Conservation (phyloP, 768 basidiomycete genomes). For the Tulasnella sp. region DNA sequence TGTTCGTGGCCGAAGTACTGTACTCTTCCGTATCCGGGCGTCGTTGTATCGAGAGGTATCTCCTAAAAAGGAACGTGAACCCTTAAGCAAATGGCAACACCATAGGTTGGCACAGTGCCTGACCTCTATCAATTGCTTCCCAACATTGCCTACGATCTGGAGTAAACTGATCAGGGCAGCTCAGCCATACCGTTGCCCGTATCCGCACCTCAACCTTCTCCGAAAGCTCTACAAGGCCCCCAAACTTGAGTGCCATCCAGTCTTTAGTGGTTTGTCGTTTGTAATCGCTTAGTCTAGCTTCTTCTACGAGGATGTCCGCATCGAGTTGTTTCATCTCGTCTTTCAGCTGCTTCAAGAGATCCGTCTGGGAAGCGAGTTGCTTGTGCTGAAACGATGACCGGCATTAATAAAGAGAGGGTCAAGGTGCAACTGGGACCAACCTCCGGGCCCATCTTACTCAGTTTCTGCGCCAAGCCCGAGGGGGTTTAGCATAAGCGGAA, state of each 20-base stretch:
- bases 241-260: slow-evolving; percentile 78
- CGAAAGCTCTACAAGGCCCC: slow-evolving; percentile 68
- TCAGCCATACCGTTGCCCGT: neutral
- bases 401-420: neutral
- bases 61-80: slow-evolving; percentile 33
- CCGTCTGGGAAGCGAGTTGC: slow-evolving; percentile 60
- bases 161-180: neutral
- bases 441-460: slow-evolving; percentile 79
- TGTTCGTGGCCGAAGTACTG: slow-evolving; percentile 55
- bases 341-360: slow-evolving; percentile 52
- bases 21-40: slow-evolving; percentile 63
- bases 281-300: slow-evolving; percentile 68
- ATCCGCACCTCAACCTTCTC: slow-evolving; percentile 51
- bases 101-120: neutral
- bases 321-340: slow-evolving; percentile 71
- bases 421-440: neutral
- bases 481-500: neutral
- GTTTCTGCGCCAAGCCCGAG: slow-evolving; percentile 33
- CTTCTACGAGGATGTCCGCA: slow-evolving; percentile 70
- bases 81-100: neutral
- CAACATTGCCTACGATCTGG: slow-evolving; percentile 40
- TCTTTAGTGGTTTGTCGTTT: slow-evolving; percentile 58
- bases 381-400: slow-evolving; percentile 40
- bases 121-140: slow-evolving; percentile 36
- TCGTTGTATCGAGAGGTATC: slow-evolving; percentile 67